Conservation (phyloP, 208 protist genomes). For the Leishmania turanica region DNA sequence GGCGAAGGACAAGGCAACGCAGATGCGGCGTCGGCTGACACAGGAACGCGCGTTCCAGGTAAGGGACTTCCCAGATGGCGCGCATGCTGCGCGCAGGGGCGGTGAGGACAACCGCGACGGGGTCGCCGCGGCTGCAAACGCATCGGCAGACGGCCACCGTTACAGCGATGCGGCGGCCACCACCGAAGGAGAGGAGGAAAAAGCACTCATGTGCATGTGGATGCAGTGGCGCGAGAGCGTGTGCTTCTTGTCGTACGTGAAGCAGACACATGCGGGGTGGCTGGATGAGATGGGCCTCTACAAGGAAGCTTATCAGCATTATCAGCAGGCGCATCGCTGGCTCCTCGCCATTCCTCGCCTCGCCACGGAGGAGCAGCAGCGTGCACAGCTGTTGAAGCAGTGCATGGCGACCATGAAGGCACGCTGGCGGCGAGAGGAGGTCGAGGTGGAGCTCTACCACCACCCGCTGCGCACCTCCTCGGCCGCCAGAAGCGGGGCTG, state of each 20-base stretch:
- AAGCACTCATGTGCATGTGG: conserved; percentile 32
- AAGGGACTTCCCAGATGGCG: conserved; percentile 3
- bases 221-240: conserved; percentile 67
- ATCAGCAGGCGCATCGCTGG: conserved; percentile 69
- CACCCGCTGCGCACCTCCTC: conserved; percentile 5
- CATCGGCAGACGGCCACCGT: not conserved
- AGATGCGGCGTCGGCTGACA: conserved; percentile 26
- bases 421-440: conserved; percentile 26
- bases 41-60: conserved; percentile 13
- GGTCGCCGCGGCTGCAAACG: not conserved
- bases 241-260: conserved; percentile 60
- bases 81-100: conserved; percentile 2
- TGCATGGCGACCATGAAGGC: conserved; percentile 40
- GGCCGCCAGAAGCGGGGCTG: not conserved
- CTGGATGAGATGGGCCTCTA: conserved; percentile 36
- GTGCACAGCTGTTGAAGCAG: conserved; percentile 38
- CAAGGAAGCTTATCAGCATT: conserved; percentile 48
- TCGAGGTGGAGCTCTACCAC: conserved; percentile 30
- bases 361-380: conserved; percentile 43
- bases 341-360: conserved; percentile 43
- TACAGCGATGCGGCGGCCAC: not conserved
- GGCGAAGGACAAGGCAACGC: conserved; percentile 23
- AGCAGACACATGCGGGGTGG: conserved; percentile 67
- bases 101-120: not conserved
- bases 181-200: conserved; percentile 3